Evolutionary conservation across 23 red algal genomes (phyloP), one percentile per base, ranked within the genome.

Genomic region (Gracilaria domingensis): DNA sequence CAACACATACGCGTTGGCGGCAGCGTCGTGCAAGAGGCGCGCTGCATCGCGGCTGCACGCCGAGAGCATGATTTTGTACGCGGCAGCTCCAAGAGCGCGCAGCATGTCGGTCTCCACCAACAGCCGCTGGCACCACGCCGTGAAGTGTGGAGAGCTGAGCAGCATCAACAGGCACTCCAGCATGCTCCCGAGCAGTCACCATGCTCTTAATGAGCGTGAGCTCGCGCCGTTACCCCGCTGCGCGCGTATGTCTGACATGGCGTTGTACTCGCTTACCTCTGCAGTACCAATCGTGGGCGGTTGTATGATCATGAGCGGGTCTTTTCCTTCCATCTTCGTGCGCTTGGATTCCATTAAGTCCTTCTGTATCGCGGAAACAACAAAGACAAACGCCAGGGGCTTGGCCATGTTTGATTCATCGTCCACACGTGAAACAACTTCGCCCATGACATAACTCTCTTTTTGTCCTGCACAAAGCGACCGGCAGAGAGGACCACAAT

Each of bases 201-300:
- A n/a, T n/a, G n/a, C n/a, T n/a, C n/a, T n/a, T n/a, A n/a, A n/a
- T n/a, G n/a, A n/a, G n/a, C n/a, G n/a, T n/a, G n/a, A n/a, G n/a
- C n/a, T n/a, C n/a, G n/a, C n/a, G n/a, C n/a, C n/a, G n/a, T n/a
- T n/a, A n/a, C n/a, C n/a, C n/a, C n/a, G n/a, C n/a, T n/a, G n/a
- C n/a, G n/a, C n/a, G n/a, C n/a, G n/a, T n/a, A n/a, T n/a, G n/a
- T 88, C 84, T 8, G 84, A 44, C 84, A 88, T 88, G 25, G 84
- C 84, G 49, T 88, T 78, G 29, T 88, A 88, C 25, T 88, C 66
- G 66, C 84, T 18, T 8, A 76, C 53, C 51, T 86, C 6, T 45
- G 66, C 8, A 17, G 78, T 36, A 23, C 67, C 67, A 39, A 54
- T 32, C 26, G 84, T 67, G 20, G 84, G 84, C 8, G 84, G 84